Percentiles rank a stretch among this genome's conserved stretches.
These are phyloP conservation scores for Chenopodium quinoa DNA, from an alignment of 148 eudicot genomes.

Conservation along the genomic window DNA sequence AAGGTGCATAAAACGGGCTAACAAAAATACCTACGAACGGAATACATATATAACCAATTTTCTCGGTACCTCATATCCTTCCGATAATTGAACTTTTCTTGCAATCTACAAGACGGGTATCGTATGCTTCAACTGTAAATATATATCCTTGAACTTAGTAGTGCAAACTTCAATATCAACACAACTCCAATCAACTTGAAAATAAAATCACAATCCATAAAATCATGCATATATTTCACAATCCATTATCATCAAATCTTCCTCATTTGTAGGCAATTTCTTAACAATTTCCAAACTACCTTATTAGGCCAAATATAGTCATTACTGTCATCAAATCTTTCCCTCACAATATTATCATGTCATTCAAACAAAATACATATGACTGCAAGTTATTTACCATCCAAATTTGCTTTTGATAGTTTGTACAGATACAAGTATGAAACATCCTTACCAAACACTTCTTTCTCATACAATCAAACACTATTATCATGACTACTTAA, in stretches of 20 bases:
- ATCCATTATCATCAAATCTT: background rate
- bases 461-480: slow-evolving; percentile 6
- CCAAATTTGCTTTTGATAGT: background rate
- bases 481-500: background rate
- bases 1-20: no score
- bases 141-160: background rate
- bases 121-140: background rate
- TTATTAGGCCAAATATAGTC: slow-evolving; percentile 11
- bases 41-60: no score
- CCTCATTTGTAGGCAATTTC: background rate
- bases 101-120: background rate
- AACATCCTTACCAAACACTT: background rate
- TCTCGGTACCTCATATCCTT: no score
- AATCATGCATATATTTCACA: background rate
- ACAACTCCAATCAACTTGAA: background rate
- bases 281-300: background rate
- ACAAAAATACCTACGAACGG: no score
- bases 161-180: background rate
- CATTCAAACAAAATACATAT: background rate
- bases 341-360: slow-evolving; percentile 15
- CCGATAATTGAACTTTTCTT: no score
- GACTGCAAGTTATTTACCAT: background rate
- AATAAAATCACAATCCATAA: background rate
- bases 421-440: slow-evolving; percentile 8
- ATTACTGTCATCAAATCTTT: slow-evolving; percentile 17